Conservation (phyloP, 106 monocot genomes). For the Platanthera guangdongensis region DNA sequence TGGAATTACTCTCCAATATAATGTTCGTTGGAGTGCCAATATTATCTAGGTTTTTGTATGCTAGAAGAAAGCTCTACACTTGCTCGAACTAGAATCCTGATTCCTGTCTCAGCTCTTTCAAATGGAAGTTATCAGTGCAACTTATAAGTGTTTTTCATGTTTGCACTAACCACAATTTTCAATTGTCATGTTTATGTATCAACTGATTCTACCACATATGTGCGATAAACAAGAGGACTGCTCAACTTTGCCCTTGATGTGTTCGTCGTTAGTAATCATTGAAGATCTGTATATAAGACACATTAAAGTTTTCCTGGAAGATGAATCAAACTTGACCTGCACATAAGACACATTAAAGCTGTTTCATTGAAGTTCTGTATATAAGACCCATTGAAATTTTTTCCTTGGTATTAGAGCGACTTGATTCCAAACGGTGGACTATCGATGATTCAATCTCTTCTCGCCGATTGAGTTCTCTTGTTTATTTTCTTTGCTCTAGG, state of each 20-base stretch:
- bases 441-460: too few species aligned
- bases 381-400: background rate
- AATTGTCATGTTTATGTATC: background rate
- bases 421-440: too few species aligned
- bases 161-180: background rate
- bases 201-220: background rate
- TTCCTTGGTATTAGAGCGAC: too few species aligned
- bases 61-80: background rate
- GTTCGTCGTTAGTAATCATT: background rate
- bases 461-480: too few species aligned
- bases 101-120: background rate
- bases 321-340: background rate
- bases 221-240: too few species aligned
- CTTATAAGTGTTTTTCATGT: background rate
- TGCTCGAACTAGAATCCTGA: background rate
- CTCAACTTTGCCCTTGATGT: background rate
- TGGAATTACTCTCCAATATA: background rate
- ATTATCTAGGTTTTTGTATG: background rate
- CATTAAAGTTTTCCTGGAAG: background rate
- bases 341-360: background rate
- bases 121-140: constrained; percentile 2
- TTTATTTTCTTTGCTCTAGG: too few species aligned
- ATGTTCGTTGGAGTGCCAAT: background rate
- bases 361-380: background rate
- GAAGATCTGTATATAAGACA: background rate